A percentile compares a stretch with the other conserved stretches of the same genome.
phyloP scores from a whole-genome alignment of 331 rosid species.

The Erythrophleum ivorense region DNA sequence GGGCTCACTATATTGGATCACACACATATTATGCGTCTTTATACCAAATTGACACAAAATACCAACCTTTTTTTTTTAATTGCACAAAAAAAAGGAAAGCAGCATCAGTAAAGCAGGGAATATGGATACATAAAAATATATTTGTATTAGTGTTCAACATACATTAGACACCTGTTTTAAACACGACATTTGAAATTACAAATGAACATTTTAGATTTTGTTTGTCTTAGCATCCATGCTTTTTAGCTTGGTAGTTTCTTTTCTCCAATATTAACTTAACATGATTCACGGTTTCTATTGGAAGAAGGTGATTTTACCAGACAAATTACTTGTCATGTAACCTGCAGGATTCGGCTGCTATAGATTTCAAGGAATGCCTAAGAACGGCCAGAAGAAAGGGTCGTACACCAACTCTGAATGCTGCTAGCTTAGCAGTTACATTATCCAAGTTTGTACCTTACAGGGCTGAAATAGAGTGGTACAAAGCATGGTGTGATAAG shows the following conservation, averaged over 20 bases:
- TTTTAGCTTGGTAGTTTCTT: neutral
- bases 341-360: conserved; percentile 59
- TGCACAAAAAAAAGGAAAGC: no score
- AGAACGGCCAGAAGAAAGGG: conserved; percentile 68
- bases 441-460: conserved; percentile 67
- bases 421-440: conserved; percentile 63
- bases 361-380: conserved; percentile 65
- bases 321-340: conserved; percentile 30
- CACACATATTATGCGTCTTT: no score
- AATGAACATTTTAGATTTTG: no score
- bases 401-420: conserved; percentile 59
- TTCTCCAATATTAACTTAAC: neutral
- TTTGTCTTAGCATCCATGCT: no score
- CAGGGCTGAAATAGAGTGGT: conserved; percentile 91
- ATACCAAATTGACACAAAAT: no score
- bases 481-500: conserved; percentile 63
- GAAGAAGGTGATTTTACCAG: conserved; percentile 23
- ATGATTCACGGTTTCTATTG: neutral
- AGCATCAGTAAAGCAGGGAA: no score
- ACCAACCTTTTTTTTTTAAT: no score
- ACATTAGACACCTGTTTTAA: no score
- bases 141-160: no score
- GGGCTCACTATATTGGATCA: no score
- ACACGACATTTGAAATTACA: no score
- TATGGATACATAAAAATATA: no score